phyloP scores from a whole-genome alignment of 768 basidiomycete species.

The Boletus barrowsii region DNA sequence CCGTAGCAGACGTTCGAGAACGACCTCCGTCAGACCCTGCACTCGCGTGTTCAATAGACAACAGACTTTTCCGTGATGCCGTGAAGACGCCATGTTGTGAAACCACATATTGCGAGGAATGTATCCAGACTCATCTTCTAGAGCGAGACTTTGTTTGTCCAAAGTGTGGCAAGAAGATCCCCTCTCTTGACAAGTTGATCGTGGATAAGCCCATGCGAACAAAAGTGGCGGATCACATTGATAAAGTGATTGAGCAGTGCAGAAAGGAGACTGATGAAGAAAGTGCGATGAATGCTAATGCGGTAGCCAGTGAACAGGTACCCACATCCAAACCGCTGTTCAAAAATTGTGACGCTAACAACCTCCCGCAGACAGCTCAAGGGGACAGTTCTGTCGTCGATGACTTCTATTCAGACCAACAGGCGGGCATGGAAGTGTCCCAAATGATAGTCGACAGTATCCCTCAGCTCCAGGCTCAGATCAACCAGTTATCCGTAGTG shows the following conservation, averaged over 20 bases:
- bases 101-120: constrained; percentile 92
- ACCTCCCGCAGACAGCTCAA: constrained; percentile 18
- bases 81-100: constrained; percentile 95
- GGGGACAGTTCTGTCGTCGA: constrained; percentile 41
- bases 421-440: constrained; percentile 68
- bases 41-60: constrained; percentile 87
- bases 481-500: constrained; percentile 74
- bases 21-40: constrained; percentile 73
- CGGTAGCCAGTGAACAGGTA: constrained; percentile 36
- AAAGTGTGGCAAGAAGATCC: constrained; percentile 82
- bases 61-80: constrained; percentile 89
- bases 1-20: constrained; percentile 88
- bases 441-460: constrained; percentile 73
- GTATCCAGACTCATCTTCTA: constrained; percentile 89
- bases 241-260: constrained; percentile 75
- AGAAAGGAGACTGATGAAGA: constrained; percentile 56
- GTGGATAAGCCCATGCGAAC: constrained; percentile 77
- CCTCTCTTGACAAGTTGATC: constrained; percentile 82
- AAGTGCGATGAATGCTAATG: constrained; percentile 30
- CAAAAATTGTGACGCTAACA: constrained; percentile 1
- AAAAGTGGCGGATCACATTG: constrained; percentile 79
- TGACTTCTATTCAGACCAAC: constrained; percentile 72
- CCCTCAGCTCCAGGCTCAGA: constrained; percentile 81
- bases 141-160: constrained; percentile 96
- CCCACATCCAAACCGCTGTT: neutral